phyloP scores from a whole-genome alignment of 192 early-diverging fungal species.

The Umbelopsis vinacea region DNA sequence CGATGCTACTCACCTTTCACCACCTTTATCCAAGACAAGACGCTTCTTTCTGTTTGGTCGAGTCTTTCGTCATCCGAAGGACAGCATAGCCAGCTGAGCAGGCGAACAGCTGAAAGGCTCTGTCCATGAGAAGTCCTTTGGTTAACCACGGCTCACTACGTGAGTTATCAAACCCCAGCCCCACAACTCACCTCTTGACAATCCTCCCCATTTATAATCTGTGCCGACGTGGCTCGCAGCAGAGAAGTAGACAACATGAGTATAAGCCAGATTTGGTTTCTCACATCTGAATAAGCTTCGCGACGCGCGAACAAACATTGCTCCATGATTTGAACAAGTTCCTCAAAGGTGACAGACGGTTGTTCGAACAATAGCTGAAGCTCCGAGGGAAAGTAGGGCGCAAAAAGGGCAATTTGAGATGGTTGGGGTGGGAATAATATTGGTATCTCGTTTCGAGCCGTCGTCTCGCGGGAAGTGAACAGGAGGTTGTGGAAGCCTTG shows the following conservation, averaged over 20 bases:
- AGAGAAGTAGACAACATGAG: neutral
- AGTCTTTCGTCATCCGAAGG: slow-evolving; percentile 22
- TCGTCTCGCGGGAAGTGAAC: neutral
- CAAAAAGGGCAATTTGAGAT: no score
- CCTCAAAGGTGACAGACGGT: neutral
- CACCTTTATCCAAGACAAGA: neutral
- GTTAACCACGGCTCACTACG: no score
- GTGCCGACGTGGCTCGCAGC: neutral
- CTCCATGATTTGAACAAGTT: neutral
- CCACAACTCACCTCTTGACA: no score
- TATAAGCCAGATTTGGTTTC: neutral
- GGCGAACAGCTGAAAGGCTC: neutral
- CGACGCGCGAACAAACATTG: neutral
- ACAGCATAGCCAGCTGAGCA: slow-evolving; percentile 15
- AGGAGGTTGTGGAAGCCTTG: neutral
- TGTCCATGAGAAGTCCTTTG: neutral
- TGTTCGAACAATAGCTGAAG: neutral
- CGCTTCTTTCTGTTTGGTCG: neutral
- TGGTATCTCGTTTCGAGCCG: neutral
- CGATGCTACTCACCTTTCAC: slow-evolving; percentile 6
- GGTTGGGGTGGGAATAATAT: neutral
- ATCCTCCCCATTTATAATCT: neutral
- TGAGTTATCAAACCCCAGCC: no score
- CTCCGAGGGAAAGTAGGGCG: neutral
- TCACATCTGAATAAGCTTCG: neutral